phyloP scores from a whole-genome alignment of 1,139 yeast genomes.

The Protomyces arabidopsidicola region DNA sequence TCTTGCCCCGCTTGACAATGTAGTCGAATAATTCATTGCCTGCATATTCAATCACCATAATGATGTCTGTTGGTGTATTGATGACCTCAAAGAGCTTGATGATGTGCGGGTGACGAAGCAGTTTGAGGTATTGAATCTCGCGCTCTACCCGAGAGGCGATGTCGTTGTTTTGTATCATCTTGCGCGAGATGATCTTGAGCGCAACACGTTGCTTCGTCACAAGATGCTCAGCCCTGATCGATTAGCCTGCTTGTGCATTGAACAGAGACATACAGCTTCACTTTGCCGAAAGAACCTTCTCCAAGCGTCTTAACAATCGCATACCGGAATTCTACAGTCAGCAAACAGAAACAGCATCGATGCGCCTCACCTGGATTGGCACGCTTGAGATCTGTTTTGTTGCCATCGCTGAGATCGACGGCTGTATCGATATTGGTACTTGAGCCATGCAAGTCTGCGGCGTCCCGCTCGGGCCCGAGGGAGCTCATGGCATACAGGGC shows the following conservation, averaged over 20 bases:
- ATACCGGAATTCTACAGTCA: conserved; percentile 53
- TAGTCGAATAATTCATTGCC: conserved; percentile 94
- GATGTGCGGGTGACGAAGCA: conserved; percentile 93
- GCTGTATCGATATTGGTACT: conserved; percentile 23
- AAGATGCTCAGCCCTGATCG: conserved; percentile 71
- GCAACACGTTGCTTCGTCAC: conserved; percentile 94
- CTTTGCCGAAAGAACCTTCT: conserved; percentile 97
- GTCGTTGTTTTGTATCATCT: conserved; percentile 88
- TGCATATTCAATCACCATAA: conserved; percentile 96
- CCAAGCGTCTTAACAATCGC: conserved; percentile 92
- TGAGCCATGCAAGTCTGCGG: conserved; percentile 14
- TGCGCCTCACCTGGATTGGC: conserved; percentile 4
- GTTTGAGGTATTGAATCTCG: conserved; percentile 82
- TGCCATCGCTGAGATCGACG: conserved; percentile 22
- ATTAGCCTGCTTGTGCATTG: neutral
- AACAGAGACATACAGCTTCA: conserved; percentile 47
- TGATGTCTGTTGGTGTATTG: conserved; percentile 90
- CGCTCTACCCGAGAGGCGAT: conserved; percentile 97
- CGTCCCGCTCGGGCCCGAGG: neutral
- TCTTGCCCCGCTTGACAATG: conserved; percentile 89
- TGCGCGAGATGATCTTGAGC: conserved; percentile 85
- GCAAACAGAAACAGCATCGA: neutral
- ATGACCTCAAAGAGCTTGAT: conserved; percentile 94
- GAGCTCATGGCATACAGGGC: neutral
- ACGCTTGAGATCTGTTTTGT: neutral